phyloP scores from a whole-genome alignment of 352 stramenopile species.

The Phytophthora ramorum region DNA sequence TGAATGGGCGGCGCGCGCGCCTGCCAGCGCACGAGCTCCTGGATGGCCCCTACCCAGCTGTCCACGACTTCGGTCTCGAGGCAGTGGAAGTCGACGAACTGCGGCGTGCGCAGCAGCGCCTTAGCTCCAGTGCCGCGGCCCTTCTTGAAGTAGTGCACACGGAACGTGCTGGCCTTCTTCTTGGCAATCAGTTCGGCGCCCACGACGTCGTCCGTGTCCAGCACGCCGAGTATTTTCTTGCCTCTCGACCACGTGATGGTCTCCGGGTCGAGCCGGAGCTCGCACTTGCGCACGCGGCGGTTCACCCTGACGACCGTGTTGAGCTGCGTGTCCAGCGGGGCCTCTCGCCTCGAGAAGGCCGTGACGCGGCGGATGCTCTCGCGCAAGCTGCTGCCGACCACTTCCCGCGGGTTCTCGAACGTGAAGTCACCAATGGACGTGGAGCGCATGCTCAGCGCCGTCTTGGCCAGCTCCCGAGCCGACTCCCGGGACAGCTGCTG shows the following conservation, averaged over 20 bases:
- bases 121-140: conserved; percentile 64
- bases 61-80: conserved; percentile 48
- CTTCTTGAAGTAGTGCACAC: conserved; percentile 83
- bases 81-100: conserved; percentile 57
- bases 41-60: conserved; percentile 70
- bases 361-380: conserved; percentile 86
- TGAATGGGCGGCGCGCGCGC: conserved; percentile 68
- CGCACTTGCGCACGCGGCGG: conserved; percentile 56
- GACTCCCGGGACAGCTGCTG: conserved; percentile 59
- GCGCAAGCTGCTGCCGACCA: conserved; percentile 52
- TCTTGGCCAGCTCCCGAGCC: conserved; percentile 73
- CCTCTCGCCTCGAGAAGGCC: conserved; percentile 79
- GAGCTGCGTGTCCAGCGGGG: conserved; percentile 71
- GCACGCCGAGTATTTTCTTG: conserved; percentile 49
- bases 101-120: conserved; percentile 60
- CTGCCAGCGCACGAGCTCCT: conserved; percentile 86
- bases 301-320: conserved; percentile 44
- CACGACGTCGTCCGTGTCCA: conserved; percentile 83
- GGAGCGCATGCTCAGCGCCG: conserved; percentile 68
- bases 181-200: conserved; percentile 51
- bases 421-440: conserved; percentile 80
- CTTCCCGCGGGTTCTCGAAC: conserved; percentile 71
- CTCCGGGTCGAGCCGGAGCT: conserved; percentile 71
- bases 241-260: conserved; percentile 65
- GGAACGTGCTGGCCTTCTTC: conserved; percentile 54